Base-by-base conservation (phyloP, 208 protist genomes). In the Leptomonas seymouri region DNA sequence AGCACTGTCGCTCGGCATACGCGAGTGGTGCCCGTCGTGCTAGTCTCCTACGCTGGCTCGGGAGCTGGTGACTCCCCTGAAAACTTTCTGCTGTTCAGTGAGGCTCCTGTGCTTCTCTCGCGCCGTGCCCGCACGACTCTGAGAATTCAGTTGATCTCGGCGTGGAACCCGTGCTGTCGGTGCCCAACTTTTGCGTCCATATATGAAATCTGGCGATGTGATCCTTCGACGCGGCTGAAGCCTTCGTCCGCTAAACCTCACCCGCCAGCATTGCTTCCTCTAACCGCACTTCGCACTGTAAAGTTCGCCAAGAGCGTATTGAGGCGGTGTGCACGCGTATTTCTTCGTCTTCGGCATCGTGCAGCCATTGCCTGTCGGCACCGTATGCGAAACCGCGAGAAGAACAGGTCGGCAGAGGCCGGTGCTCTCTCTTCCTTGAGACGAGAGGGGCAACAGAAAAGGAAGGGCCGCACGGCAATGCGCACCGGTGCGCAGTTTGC, bases 201-300 rank as follows among this genome's bases (percentile, higher is more conserved):
- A 44, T 84, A 87, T 41, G 89, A 94, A 75, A 69, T 71, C 50
- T 94, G 89, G 89, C 60, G 69, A 20, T 65, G 63, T 42, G 41
- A 56, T 12, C 7, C 31, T 20, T 59, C 31, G 0, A 28, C 46
- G 11, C 3, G 7, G 31, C 2, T 31, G 1, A 5, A 30, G 14
- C 27, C 25, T 9, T 56, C 50, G 3, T 36, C 27, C 50, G 25
- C 25, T 41, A n/a, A 28, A 31, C 20, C 20, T 31, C 56, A 3
- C 39, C 9, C 18, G 34, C 12, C 54, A 15, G 16, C 54, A 2
- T 4, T 3, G 6, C 30, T 49, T 49, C 42, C 58, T 14, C 27
- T 41, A 14, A 8, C 39, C 16, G 21, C 25, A 15, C 15, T 3
- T 25, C 28, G 25, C 2, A 44, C 58, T 12, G 42, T 23, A 27